Evolutionary conservation across 2,329 filamentous ascomycete genomes (phyloP).

Genomic region (Aureobasidium leucospermi): DNA sequence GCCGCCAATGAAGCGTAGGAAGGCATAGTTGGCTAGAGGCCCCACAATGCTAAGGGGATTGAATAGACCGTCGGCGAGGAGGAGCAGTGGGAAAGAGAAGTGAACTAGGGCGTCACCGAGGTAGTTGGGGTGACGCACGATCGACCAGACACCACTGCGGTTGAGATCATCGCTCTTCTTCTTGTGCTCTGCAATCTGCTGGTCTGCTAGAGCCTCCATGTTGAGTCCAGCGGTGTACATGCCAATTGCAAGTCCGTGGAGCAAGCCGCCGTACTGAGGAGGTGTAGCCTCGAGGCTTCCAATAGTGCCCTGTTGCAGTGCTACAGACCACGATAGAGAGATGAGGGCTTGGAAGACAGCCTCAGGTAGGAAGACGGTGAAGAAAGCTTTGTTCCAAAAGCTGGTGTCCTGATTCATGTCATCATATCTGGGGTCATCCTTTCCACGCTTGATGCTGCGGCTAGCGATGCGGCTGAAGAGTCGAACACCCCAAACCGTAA

Average conservation of each 20-base stretch:
- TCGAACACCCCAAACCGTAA: slow-evolving; percentile 51
- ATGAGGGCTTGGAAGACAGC: slow-evolving; percentile 51
- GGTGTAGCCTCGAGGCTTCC: slow-evolving; percentile 24
- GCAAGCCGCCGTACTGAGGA: slow-evolving; percentile 19
- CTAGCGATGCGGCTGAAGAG: slow-evolving; percentile 49
- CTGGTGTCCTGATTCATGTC: slow-evolving; percentile 43
- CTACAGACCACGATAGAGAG: slow-evolving; percentile 49
- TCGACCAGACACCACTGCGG: slow-evolving; percentile 53
- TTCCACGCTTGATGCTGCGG: slow-evolving; percentile 43
- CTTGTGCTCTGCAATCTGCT: slow-evolving; percentile 47
- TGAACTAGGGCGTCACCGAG: slow-evolving; percentile 55
- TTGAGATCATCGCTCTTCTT: slow-evolving; percentile 38
- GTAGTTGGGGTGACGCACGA: slow-evolving; percentile 56
- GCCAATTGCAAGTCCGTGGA: slow-evolving; percentile 32
- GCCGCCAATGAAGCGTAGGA: slow-evolving; percentile 50
- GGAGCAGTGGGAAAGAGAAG: slow-evolving; percentile 50
- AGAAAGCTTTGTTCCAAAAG: slow-evolving; percentile 52
- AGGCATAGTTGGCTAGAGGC: slow-evolving; percentile 51
- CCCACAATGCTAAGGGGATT: slow-evolving; percentile 49
- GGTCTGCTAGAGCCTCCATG: slow-evolving; percentile 51
- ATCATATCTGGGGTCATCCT: slow-evolving; percentile 51
- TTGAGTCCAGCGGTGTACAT: slow-evolving; percentile 51
- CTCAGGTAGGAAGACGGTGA: slow-evolving; percentile 51
- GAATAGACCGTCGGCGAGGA: slow-evolving; percentile 49
- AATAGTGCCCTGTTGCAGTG: slow-evolving; percentile 31